Conservation (phyloP, 2,329 filamentous ascomycete species). For the Pseudofabraea citricarpa region DNA sequence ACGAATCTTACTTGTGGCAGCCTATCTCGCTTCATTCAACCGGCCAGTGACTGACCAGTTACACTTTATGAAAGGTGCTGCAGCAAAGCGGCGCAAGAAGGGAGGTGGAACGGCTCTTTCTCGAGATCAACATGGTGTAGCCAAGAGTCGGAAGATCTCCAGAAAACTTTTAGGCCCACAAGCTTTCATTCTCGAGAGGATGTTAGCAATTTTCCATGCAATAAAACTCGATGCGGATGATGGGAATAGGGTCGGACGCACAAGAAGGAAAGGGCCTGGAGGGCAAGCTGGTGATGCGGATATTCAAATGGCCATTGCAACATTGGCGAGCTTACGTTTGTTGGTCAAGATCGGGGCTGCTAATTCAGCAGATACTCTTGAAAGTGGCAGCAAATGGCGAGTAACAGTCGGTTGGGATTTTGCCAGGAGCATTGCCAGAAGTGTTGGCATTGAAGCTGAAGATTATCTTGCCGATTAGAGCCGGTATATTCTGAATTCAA, state of each 20-base stretch:
- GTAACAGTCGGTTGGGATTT: constrained; percentile 78
- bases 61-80: constrained; percentile 57
- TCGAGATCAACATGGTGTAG: constrained; percentile 22
- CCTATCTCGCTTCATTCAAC: constrained; percentile 80
- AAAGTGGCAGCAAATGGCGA: constrained; percentile 69
- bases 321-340: constrained; percentile 65
- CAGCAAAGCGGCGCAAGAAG: constrained; percentile 31
- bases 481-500: too few relatives aligned
- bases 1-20: constrained; percentile 68
- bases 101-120: constrained; percentile 38
- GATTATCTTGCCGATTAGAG: constrained; percentile 64
- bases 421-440: constrained; percentile 63
- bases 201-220: constrained; percentile 72
- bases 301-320: constrained; percentile 63
- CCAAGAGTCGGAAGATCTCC: constrained; percentile 67
- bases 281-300: constrained; percentile 38
- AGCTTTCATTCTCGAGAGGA: constrained; percentile 71
- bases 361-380: constrained; percentile 56
- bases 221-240: constrained; percentile 43
- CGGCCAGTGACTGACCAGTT: constrained; percentile 66
- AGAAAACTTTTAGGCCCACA: constrained; percentile 73
- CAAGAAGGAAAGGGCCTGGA: constrained; percentile 8
- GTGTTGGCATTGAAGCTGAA: constrained; percentile 72
- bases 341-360: constrained; percentile 56
- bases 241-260: constrained; percentile 15